Percentiles rank a stretch among this genome's conserved stretches.
phyloP scores from a whole-genome alignment of 495 filamentous ascomycete species.

The Aspergillus diversus region DNA sequence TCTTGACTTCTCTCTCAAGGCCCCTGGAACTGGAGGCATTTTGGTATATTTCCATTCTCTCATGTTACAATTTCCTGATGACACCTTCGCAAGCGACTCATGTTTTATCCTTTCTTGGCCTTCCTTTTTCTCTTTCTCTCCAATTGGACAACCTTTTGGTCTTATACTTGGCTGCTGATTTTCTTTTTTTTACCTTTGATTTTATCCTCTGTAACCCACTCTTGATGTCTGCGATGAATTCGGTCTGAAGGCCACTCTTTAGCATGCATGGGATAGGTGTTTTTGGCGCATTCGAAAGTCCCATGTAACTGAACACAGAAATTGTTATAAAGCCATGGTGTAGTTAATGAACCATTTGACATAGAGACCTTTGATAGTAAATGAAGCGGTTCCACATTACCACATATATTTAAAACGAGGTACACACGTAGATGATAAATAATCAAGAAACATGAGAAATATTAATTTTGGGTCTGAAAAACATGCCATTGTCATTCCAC shows the following conservation, averaged over 20 bases:
- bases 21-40: not conserved
- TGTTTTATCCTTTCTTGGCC: constrained; percentile 22
- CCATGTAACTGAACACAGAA: constrained; percentile 36
- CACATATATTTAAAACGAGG: not conserved
- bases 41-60: constrained; percentile 30
- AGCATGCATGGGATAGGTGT: constrained; percentile 55
- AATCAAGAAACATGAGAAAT: too few relatives aligned
- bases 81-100: not conserved
- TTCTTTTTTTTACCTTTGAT: constrained; percentile 13
- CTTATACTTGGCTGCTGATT: constrained; percentile 15
- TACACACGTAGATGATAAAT: not conserved
- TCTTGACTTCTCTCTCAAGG: not conserved
- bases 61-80: constrained; percentile 16
- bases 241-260: constrained; percentile 38
- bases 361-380: constrained; percentile 7
- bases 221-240: constrained; percentile 42
- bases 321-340: constrained; percentile 10
- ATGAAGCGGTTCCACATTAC: not conserved
- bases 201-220: constrained; percentile 27
- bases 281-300: constrained; percentile 42
- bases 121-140: constrained; percentile 14
- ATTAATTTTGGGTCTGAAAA: not conserved
- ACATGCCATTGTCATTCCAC: constrained; percentile 3
- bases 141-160: constrained; percentile 23
- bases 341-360: constrained; percentile 18